Base-by-base conservation (phyloP, 345 rosid genomes). In the Clausena lansium region DNA sequence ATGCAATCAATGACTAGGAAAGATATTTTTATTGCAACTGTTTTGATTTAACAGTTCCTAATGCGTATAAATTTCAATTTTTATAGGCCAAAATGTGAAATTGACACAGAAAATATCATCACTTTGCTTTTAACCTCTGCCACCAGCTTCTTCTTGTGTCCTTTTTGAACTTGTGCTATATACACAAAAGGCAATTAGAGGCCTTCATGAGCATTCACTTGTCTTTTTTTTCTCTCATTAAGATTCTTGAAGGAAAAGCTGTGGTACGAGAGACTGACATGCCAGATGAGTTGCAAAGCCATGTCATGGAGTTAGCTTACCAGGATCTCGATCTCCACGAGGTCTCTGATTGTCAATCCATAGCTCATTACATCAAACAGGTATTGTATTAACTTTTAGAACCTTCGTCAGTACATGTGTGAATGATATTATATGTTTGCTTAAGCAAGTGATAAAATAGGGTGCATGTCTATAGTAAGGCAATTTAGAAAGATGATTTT, bases 171-270 rank as follows among this genome's bases (percentile, higher is more conserved):
- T 38, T 74, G 14, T 61, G 41, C 57, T 59, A 20, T 50, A 59
- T 69, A 61, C 0, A 52, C 7, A 52, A 4, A 65, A 35, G 55
- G 24, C 6, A 58, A 25, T 63, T 66, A 24, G 36, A 76, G 71
- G 62, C 71, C 39, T 63, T 50, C 14, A 14, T 5, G 1, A 2
- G 9, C 55, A 30, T 47, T 75, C 45, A 55, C 58, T 47, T 38
- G 27, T 61, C 4, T 58, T 41, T 28, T 38, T 25, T 71, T 30
- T 55, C 41, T 22, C 67, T 73, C 71, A 13, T 52, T 24, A 38
- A 80, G 78, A 88, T 85, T 88, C 57, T 86, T 75, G 91, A 87
- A 77, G 91, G 89, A 63, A 82, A 79, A 82, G 88, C 82, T 25
- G 80, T 90, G 32, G 79, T 84, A 70, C 79, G 78, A 0, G 90